These are phyloP conservation scores for Ascochyta koolunga DNA, from an alignment of 2,329 filamentous ascomycete genomes.

Conservation along the genomic window DNA sequence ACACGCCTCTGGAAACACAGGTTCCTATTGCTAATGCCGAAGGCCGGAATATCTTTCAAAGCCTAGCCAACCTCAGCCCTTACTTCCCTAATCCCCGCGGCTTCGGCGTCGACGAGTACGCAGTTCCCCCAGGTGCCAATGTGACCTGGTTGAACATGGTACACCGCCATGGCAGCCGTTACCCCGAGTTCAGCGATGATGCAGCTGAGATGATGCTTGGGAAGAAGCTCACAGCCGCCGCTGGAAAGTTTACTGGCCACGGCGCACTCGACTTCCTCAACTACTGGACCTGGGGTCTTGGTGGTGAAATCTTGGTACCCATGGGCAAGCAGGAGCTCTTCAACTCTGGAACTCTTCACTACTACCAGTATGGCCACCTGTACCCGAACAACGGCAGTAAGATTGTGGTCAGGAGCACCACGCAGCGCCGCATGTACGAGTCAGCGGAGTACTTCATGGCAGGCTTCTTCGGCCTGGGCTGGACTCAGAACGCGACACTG, in stretches of 20 bases:
- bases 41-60: slow-evolving; percentile 71
- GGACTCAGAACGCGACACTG: slow-evolving; percentile 74
- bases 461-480: slow-evolving; percentile 78
- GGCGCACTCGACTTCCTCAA: slow-evolving; percentile 70
- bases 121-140: slow-evolving; percentile 68
- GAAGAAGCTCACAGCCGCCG: slow-evolving; percentile 62
- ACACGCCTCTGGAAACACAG: slow-evolving; percentile 72
- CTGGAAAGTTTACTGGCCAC: slow-evolving; percentile 61
- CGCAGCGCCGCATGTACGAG: slow-evolving; percentile 78
- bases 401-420: slow-evolving; percentile 75
- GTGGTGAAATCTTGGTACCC: slow-evolving; percentile 73
- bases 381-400: slow-evolving; percentile 73
- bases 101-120: slow-evolving; percentile 75
- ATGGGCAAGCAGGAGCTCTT: slow-evolving; percentile 76
- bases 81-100: slow-evolving; percentile 72
- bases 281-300: slow-evolving; percentile 71
- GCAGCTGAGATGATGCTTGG: slow-evolving; percentile 62
- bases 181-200: slow-evolving; percentile 66
- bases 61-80: slow-evolving; percentile 72
- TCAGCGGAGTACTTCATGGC: slow-evolving; percentile 79
- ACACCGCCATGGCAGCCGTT: slow-evolving; percentile 74
- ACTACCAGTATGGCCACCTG: slow-evolving; percentile 73
- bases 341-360: slow-evolving; percentile 72
- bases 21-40: slow-evolving; percentile 65
- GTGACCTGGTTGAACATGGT: slow-evolving; percentile 76